Evolutionary conservation across 192 early-diverging fungal genomes (phyloP).

Genomic region (Backusella luteola): DNA sequence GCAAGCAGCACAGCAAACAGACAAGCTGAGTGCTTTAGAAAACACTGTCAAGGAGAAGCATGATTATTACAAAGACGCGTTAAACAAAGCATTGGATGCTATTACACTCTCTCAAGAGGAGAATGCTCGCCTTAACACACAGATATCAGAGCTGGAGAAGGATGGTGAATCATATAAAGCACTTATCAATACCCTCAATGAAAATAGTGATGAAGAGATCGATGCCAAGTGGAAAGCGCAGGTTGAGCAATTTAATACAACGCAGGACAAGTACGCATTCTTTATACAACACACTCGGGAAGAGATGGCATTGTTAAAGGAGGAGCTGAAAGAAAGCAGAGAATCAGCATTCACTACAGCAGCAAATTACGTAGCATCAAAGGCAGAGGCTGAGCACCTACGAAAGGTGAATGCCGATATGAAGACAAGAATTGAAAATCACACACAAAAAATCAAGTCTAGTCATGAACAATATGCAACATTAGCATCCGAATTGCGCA

Average conservation of each 20-base stretch:
- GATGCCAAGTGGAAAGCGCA: background rate
- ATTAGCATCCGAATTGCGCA: background rate
- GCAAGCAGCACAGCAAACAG: background rate
- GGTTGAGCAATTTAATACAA: background rate
- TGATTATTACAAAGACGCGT: background rate
- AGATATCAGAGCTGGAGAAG: background rate
- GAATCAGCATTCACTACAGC: background rate
- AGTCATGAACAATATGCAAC: background rate
- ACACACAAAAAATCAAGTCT: background rate
- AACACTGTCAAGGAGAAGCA: background rate
- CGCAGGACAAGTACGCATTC: background rate
- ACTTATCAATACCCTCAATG: background rate
- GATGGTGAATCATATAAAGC: background rate
- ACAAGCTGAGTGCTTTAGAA: background rate
- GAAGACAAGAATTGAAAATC: background rate
- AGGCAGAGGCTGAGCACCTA: background rate
- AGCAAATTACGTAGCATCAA: background rate
- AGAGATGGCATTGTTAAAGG: background rate
- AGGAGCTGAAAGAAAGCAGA: background rate
- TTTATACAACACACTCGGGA: background rate
- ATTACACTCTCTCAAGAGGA: background rate
- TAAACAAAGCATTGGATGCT: background rate
- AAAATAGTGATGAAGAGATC: background rate
- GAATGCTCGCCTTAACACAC: background rate
- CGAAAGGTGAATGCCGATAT: background rate